Evolutionary conservation across 169 alveolate species (phyloP).

Genomic region (Eimeria necatrix): DNA sequence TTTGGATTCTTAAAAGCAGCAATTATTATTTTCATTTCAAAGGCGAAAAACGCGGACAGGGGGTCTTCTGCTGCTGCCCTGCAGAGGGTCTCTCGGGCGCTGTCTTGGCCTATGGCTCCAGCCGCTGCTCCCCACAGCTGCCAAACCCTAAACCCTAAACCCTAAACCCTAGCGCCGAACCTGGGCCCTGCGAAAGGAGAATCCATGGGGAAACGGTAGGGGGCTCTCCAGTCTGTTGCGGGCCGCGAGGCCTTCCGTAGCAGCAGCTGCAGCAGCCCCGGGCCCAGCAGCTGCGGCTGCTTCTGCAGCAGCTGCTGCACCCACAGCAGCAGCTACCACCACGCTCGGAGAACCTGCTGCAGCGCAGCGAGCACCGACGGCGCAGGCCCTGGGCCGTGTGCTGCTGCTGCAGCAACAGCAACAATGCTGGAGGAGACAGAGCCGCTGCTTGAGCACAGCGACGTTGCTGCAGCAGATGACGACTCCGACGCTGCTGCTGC

Average conservation of each 20-base stretch:
- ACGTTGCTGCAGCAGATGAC: not conserved
- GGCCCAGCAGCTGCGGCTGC: not conserved
- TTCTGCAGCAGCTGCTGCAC: not conserved
- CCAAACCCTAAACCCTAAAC: constrained; percentile 50
- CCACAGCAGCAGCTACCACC: not conserved
- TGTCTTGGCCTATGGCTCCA: not conserved
- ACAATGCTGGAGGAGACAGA: not conserved
- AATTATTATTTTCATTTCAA: not conserved
- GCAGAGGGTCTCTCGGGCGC: not conserved
- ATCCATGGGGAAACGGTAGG: not conserved
- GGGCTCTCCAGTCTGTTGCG: not conserved
- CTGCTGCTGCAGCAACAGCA: not conserved
- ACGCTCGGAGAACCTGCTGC: not conserved
- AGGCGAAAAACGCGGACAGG: not conserved
- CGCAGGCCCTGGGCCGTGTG: not conserved
- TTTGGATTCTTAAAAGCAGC: not conserved
- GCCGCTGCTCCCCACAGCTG: not conserved
- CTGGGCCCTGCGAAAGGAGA: not conserved
- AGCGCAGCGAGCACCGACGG: not conserved
- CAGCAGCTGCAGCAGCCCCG: constrained; percentile 14
- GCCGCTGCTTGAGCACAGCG: constrained; percentile 30
- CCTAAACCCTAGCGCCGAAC: not conserved
- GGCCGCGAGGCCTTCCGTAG: not conserved
- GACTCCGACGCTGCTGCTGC: not conserved
- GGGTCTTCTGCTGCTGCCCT: not conserved